These are phyloP conservation scores for Tausonia pullulans DNA, from an alignment of 1,284 basidiomycete genomes.

Conservation along the genomic window DNA sequence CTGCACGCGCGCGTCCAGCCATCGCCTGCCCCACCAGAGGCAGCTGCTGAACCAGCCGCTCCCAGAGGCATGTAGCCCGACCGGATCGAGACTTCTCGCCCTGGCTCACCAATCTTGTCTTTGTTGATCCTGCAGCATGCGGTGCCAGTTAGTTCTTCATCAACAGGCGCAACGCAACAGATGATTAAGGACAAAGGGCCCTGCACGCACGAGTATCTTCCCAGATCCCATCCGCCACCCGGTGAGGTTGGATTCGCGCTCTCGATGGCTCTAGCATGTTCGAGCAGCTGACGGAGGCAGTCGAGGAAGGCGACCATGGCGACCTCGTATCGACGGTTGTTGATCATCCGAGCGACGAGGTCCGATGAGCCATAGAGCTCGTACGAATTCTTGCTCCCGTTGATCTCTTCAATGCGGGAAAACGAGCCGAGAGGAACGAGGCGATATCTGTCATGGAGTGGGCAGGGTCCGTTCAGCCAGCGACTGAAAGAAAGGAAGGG, in stretches of 20 bases:
- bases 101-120: constrained; percentile 73
- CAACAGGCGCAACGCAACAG: constrained; percentile 7
- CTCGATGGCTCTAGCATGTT: constrained; percentile 65
- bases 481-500: not conserved
- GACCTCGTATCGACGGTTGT: constrained; percentile 89
- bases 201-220: constrained; percentile 13
- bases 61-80: constrained; percentile 9
- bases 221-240: constrained; percentile 42
- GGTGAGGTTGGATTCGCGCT: constrained; percentile 22
- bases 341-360: constrained; percentile 71
- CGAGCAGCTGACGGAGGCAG: constrained; percentile 80
- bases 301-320: constrained; percentile 94
- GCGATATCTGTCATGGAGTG: constrained; percentile 50
- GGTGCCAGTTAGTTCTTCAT: constrained; percentile 6
- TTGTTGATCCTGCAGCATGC: constrained; percentile 57
- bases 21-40: not conserved
- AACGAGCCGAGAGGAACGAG: constrained; percentile 86
- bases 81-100: constrained; percentile 12
- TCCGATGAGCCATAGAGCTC: constrained; percentile 87
- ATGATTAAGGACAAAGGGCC: constrained; percentile 14
- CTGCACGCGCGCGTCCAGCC: constrained; percentile 13
- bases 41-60: not conserved
- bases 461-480: too few species aligned
- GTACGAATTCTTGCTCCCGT: constrained; percentile 68
- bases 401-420: constrained; percentile 74